A percentile compares a stretch with the other conserved stretches of the same genome.
Evolutionary conservation across 1,139 yeast genomes (phyloP).

Genomic region (Saccharomyces hybrid): DNA sequence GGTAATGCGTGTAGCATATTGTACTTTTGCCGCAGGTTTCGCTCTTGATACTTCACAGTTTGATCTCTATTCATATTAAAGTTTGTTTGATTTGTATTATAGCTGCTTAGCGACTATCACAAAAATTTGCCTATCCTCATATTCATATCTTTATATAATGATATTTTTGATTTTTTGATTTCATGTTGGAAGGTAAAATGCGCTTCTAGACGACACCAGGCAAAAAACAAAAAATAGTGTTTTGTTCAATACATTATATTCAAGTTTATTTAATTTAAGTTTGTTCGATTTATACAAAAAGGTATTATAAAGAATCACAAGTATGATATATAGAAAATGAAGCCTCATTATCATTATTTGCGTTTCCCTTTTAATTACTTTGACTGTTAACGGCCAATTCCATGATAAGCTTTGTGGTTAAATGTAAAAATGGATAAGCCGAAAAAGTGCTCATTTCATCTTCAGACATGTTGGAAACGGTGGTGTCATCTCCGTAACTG

Average conservation of each 20-base stretch:
- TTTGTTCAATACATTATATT: neutral
- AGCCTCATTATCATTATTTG: neutral
- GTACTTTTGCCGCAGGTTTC: constrained; percentile 25
- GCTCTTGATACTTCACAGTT: constrained; percentile 23
- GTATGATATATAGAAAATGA: neutral
- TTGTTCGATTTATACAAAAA: neutral
- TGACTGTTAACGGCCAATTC: constrained; percentile 88
- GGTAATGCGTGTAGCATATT: constrained; percentile 26
- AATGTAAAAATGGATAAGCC: constrained; percentile 89
- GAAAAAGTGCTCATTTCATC: constrained; percentile 80
- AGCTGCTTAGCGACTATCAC: neutral
- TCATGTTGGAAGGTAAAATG: neutral
- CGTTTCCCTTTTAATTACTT: constrained; percentile 2
- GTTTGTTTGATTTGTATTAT: neutral
- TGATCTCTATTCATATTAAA: constrained; percentile 22
- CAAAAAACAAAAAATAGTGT: too few relatives aligned
- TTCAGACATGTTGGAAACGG: constrained; percentile 33
- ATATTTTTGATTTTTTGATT: neutral
- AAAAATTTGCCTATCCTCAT: too few relatives aligned
- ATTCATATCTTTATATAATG: too few relatives aligned
- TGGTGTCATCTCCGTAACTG: constrained; percentile 31
- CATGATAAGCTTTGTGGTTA: constrained; percentile 89
- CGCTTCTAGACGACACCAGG: too few relatives aligned
- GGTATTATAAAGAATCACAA: neutral
- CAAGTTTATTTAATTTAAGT: neutral